Base-by-base conservation (phyloP, 768 basidiomycete genomes). In the Dacryopinax spathularia region DNA sequence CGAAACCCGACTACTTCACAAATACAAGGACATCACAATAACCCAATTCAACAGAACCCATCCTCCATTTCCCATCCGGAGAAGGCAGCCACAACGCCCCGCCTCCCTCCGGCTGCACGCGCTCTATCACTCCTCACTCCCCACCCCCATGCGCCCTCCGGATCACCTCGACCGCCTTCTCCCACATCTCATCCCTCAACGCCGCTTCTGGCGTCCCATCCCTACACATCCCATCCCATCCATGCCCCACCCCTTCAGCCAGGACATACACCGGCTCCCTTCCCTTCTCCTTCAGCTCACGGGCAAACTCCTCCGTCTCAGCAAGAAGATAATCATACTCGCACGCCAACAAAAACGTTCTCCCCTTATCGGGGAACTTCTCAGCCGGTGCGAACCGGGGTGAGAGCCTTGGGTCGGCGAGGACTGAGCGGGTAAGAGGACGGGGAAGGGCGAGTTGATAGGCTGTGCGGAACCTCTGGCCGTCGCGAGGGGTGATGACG, bases 201-300 rank as follows among this genome's bases (percentile, higher is more conserved):
- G 33, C 34, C 35, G 33, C 36, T 10, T 59, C 31, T 41, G 61
- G 39, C 20, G 63, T 41, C 44, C 34, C 33, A 20, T 64, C 59
- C 25, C 31, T 35, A n/a, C 65, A 62, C 31, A 64, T 62, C 15
- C 62, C 43, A 56, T 67, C 66, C 33, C 65, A 67, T 25, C 48
- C 68, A 65, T 68, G 68, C 33, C 65, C 68, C 34, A 68, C 65
- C 15, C 64, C 60, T 33, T 62, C 41, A 44, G 67, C 63, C 25
- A 43, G 56, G 34, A 68, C 67, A 9, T 27, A 18, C 2, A 67
- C 68, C 39, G 39, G 39, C 18, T 18, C 39, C 39, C 39, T 41
- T 2, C 62, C 67, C 18, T 35, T 27, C 22, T 48, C 34, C 20
- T 63, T 43, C 31, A 67, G 60, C 22, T 37, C 56, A 10, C 41